Evolutionary conservation across 1,284 basidiomycete species (phyloP).

Genomic region (Rhodotorula sp.): DNA sequence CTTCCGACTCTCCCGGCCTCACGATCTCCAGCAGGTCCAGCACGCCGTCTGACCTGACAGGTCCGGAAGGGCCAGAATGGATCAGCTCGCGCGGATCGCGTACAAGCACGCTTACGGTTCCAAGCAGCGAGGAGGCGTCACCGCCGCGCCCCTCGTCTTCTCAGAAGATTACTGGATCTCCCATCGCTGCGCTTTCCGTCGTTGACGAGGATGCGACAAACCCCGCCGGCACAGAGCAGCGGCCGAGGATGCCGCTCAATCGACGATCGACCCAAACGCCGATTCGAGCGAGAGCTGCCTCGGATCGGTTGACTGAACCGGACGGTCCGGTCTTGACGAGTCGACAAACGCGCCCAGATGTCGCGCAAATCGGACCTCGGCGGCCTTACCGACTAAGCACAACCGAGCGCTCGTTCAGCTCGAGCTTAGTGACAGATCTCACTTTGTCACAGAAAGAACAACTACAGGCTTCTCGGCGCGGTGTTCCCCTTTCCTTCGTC

Average conservation of each 20-base stretch:
- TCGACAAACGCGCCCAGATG: no score
- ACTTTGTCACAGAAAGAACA: constrained; percentile 17
- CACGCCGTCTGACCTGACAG: no score
- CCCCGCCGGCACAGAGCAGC: not conserved
- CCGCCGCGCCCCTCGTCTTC: no score
- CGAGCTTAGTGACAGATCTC: constrained; percentile 11
- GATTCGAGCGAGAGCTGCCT: no score
- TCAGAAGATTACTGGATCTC: no score
- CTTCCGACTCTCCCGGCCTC: not conserved
- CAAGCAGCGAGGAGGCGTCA: no score
- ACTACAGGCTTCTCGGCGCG: not conserved
- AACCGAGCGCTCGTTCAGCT: constrained; percentile 10
- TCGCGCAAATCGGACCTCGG: not conserved
- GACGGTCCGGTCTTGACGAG: constrained; percentile 11
- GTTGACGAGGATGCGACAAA: constrained; percentile 36
- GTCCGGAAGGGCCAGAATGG: no score
- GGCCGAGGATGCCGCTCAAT: constrained; percentile 5
- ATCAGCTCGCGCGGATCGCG: no score
- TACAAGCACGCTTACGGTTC: no score
- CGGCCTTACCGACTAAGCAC: constrained; percentile 7
- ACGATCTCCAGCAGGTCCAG: constrained; percentile 3
- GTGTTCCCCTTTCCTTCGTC: not conserved
- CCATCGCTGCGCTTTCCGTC: constrained; percentile 38
- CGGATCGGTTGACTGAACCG: no score
- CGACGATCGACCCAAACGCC: no score